phyloP scores from a whole-genome alignment of 73 alveolate genomes.

The Tetrahymena thermophila region DNA sequence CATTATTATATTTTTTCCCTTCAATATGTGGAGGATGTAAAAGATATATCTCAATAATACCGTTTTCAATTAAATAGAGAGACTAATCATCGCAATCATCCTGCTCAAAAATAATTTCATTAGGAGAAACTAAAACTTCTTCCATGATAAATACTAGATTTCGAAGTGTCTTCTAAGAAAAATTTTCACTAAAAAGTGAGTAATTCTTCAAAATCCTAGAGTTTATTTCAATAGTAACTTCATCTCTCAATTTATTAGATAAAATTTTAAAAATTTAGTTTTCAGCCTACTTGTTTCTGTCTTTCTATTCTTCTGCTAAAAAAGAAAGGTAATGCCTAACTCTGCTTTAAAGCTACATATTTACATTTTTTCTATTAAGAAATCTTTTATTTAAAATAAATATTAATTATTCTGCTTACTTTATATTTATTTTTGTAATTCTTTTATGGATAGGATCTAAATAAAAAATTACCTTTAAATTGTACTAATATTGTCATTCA shows the following conservation, averaged over 20 bases:
- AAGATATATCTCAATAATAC: not conserved
- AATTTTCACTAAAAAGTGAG: not conserved
- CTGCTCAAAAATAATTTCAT: not conserved
- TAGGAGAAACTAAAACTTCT: not conserved
- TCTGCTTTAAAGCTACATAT: not conserved
- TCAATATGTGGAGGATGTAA: not conserved
- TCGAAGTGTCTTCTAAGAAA: not conserved
- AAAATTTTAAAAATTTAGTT: too few relatives aligned
- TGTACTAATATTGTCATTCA: not conserved
- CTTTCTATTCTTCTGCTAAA: not conserved
- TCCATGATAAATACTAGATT: not conserved
- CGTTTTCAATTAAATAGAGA: not conserved
- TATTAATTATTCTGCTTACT: not conserved
- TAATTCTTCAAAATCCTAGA: not conserved
- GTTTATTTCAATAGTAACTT: not conserved
- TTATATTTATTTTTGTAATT: not conserved
- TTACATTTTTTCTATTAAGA: conserved; percentile 7
- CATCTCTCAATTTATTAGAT: not conserved
- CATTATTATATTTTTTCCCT: not conserved
- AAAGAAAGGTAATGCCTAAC: not conserved
- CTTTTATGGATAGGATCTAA: too few relatives aligned
- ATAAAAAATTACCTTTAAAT: not conserved
- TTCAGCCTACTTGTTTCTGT: not conserved
- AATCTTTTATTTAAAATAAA: too few relatives aligned
- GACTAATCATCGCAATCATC: not conserved